Evolutionary conservation across 805 yeast species (phyloP).

Genomic region (Cyberlindnera maritima): DNA sequence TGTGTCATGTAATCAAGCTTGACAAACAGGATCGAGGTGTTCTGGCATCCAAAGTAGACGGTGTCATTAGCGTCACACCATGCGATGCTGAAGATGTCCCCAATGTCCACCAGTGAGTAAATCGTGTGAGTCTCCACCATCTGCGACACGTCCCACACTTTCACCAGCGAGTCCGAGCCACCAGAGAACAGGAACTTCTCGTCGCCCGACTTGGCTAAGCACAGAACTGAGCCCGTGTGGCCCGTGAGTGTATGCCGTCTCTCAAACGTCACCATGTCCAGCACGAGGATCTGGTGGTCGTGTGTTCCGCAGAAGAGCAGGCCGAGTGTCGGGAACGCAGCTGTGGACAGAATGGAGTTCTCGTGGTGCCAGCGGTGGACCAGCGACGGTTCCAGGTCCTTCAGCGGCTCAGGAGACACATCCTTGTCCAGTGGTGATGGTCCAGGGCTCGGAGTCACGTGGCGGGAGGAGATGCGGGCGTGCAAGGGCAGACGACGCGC

Average conservation of each 20-base stretch:
- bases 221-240: slow-evolving; percentile 73
- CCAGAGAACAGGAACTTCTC: slow-evolving; percentile 74
- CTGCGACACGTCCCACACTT: slow-evolving; percentile 69
- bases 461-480: slow-evolving; percentile 20
- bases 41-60: slow-evolving; percentile 86
- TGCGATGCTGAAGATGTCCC: slow-evolving; percentile 84
- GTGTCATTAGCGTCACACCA: slow-evolving; percentile 61
- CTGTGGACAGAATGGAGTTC: slow-evolving; percentile 70
- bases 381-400: slow-evolving; percentile 23
- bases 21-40: slow-evolving; percentile 82
- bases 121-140: slow-evolving; percentile 61
- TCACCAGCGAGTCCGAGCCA: slow-evolving; percentile 85
- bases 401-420: not conserved
- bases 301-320: slow-evolving; percentile 88
- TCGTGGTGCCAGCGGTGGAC: slow-evolving; percentile 77
- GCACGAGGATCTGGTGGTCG: slow-evolving; percentile 71
- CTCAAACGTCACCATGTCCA: slow-evolving; percentile 64
- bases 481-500: slow-evolving; percentile 15
- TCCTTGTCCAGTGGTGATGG: not conserved
- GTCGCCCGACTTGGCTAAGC: slow-evolving; percentile 52
- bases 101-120: slow-evolving; percentile 83
- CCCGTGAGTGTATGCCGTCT: slow-evolving; percentile 51
- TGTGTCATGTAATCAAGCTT: slow-evolving; percentile 32
- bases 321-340: slow-evolving; percentile 54
- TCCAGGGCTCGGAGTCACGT: slow-evolving; percentile 18